Conservation (phyloP, 2,329 filamentous ascomycete species). For the Clonostachys solani region DNA sequence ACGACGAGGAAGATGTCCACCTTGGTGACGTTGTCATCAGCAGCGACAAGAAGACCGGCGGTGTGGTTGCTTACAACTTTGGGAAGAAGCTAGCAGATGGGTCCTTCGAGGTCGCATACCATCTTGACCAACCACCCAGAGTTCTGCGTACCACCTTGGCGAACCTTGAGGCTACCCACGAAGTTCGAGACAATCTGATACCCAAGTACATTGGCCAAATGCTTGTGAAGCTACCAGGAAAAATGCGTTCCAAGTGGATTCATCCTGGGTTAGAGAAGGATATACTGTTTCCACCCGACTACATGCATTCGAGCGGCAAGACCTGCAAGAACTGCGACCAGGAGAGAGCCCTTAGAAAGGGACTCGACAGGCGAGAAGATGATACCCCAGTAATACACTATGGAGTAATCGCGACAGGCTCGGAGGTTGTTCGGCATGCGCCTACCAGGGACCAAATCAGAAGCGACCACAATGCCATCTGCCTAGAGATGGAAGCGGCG, state of each 20-base stretch:
- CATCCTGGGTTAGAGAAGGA: background rate
- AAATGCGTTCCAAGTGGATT: background rate
- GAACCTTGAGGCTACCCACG: background rate
- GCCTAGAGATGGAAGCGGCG: constrained; percentile 2
- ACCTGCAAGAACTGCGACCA: constrained; percentile 1
- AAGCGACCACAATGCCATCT: constrained; percentile 10
- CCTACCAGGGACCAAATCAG: constrained; percentile 20
- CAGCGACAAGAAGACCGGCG: constrained; percentile 6
- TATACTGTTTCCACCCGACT: background rate
- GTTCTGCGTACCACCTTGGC: constrained; percentile 4
- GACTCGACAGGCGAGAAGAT: constrained; percentile 7
- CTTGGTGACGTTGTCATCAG: constrained; percentile 29
- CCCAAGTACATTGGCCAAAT: background rate
- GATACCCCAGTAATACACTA: constrained; percentile 14
- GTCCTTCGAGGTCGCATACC: background rate
- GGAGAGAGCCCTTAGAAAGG: background rate
- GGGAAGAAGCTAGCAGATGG: constrained; percentile 7
- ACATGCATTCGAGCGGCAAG: background rate
- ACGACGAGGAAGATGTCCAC: constrained; percentile 20
- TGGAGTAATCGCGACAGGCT: constrained; percentile 24
- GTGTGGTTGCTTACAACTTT: constrained; percentile 12
- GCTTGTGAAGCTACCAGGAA: background rate
- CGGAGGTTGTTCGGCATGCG: constrained; percentile 13
- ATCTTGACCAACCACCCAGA: background rate
- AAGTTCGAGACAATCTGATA: background rate